phyloP scores from a whole-genome alignment of 768 basidiomycete genomes.

The Pulveroboletus sp. region DNA sequence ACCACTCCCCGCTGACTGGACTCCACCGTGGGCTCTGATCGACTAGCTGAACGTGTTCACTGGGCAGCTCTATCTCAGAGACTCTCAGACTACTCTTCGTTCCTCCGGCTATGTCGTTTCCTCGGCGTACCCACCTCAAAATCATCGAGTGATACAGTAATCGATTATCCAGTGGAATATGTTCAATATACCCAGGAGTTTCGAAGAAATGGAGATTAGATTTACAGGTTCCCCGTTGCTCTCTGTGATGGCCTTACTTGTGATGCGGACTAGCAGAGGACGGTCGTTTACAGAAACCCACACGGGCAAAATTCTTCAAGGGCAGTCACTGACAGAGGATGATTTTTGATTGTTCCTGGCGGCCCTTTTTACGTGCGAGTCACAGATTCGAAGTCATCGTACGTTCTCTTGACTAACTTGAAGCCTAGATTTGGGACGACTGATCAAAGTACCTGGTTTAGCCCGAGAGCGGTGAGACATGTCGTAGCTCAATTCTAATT shows the following conservation, averaged over 20 bases:
- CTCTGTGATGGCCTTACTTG: background rate
- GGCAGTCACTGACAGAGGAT: background rate
- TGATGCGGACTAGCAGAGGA: background rate
- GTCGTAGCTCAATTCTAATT: no score
- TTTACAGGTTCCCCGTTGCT: constrained; percentile 32
- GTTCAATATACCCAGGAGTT: constrained; percentile 1
- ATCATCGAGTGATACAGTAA: background rate
- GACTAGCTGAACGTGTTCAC: constrained; percentile 27
- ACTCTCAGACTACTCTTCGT: constrained; percentile 19
- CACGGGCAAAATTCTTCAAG: background rate
- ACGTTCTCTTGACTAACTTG: no score
- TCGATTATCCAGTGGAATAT: background rate
- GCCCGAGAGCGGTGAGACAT: no score
- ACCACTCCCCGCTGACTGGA: background rate
- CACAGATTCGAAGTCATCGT: no score
- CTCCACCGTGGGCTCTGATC: background rate
- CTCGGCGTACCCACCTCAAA: constrained; percentile 12
- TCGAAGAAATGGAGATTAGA: constrained; percentile 3
- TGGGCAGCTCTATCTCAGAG: constrained; percentile 1
- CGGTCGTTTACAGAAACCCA: background rate
- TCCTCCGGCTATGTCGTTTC: constrained; percentile 19
- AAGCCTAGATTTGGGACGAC: no score
- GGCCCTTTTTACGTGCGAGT: no score
- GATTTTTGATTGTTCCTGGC: no score
- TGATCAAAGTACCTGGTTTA: no score